Percentiles rank a stretch among this genome's conserved stretches.
phyloP scores from a whole-genome alignment of 805 yeast species.

The Spathaspora girioi region DNA sequence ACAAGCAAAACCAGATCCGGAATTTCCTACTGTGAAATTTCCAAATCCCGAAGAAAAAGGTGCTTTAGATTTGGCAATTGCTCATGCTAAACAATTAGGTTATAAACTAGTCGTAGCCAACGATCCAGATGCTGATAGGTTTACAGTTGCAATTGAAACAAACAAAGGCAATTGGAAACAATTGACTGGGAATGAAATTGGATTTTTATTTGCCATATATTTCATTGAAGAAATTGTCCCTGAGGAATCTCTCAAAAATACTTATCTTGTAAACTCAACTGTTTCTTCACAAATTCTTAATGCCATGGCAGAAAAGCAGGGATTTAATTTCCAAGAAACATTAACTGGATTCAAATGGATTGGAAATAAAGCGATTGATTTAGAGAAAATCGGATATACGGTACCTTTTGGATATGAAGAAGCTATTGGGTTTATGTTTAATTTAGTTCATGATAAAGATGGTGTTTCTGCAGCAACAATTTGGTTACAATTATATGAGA shows the following conservation, averaged over 20 bases:
- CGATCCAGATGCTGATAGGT: constrained; percentile 97
- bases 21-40: constrained; percentile 78
- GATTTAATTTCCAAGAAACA: constrained; percentile 71
- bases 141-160: constrained; percentile 68
- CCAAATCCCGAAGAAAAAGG: constrained; percentile 98
- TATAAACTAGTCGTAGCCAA: constrained; percentile 70
- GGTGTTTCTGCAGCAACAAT: constrained; percentile 80
- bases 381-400: constrained; percentile 55
- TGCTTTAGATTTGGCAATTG: constrained; percentile 72
- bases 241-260: constrained; percentile 21
- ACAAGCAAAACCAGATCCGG: constrained; percentile 79
- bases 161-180: constrained; percentile 59
- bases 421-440: constrained; percentile 93
- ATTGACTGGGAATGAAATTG: constrained; percentile 88
- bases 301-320: constrained; percentile 60
- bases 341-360: constrained; percentile 98
- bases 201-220: constrained; percentile 74
- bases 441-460: constrained; percentile 83
- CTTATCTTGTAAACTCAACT: constrained; percentile 77
- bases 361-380: constrained; percentile 79
- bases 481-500: constrained; percentile 65
- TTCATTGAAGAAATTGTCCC: constrained; percentile 35
- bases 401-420: constrained; percentile 95
- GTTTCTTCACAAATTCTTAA: constrained; percentile 84
- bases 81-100: constrained; percentile 50